A percentile compares a stretch with the other conserved stretches of the same genome.
These are phyloP conservation scores for Pichia eremophila DNA, from an alignment of 805 yeast genomes.

Conservation along the genomic window DNA sequence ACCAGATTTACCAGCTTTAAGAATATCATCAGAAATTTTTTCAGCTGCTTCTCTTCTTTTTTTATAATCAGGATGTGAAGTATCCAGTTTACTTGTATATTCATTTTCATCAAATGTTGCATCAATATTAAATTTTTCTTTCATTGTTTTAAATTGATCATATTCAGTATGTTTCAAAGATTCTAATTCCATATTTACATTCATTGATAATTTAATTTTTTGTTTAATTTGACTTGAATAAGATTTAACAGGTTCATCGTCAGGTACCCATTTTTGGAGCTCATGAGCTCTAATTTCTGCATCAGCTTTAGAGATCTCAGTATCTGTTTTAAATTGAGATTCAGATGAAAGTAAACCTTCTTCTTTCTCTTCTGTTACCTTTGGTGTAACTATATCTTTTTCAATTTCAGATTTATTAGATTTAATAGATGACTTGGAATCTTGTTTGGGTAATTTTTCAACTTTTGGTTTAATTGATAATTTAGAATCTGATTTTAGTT, in stretches of 20 bases:
- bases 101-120: slow-evolving; percentile 77
- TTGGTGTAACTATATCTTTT: too few relatives aligned
- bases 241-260: slow-evolving; percentile 22
- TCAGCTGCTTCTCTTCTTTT: slow-evolving; percentile 64
- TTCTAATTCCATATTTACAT: not conserved
- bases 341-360: not conserved
- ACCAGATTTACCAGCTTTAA: slow-evolving; percentile 49
- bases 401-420: too few relatives aligned
- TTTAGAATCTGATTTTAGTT: not conserved
- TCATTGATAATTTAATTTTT: not conserved
- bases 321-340: slow-evolving; percentile 62
- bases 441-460: not conserved
- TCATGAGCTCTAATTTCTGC: slow-evolving; percentile 50
- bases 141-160: slow-evolving; percentile 95
- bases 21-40: slow-evolving; percentile 75
- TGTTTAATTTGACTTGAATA: not conserved
- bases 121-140: slow-evolving; percentile 78
- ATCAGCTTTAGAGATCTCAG: slow-evolving; percentile 57
- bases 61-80: slow-evolving; percentile 61
- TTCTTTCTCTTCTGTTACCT: not conserved
- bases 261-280: slow-evolving; percentile 81
- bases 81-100: slow-evolving; percentile 74
- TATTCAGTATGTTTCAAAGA: slow-evolving; percentile 31
- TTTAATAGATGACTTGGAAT: not conserved
- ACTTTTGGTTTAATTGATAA: not conserved